Percentiles rank a stretch among this genome's conserved stretches.
Evolutionary conservation across 108 stramenopile genomes (phyloP).

Genomic region (Cyclotella sp.): DNA sequence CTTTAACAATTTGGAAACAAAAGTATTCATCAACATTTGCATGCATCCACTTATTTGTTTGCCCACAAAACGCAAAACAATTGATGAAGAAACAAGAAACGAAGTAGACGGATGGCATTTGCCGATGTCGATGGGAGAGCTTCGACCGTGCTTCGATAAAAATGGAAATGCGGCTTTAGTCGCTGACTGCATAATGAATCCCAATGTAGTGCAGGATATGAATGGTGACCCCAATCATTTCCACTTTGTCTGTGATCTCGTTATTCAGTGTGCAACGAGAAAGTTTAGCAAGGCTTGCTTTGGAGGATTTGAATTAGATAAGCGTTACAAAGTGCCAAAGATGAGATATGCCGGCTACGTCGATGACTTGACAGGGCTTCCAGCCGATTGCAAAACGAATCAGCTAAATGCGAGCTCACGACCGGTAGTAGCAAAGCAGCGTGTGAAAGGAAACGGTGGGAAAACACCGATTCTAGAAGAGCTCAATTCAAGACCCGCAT

Average conservation of each 20-base stretch:
- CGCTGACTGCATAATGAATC: slow-evolving; percentile 42
- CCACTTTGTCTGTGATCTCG: slow-evolving; percentile 44
- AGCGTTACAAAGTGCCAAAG: slow-evolving; percentile 48
- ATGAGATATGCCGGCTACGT: slow-evolving; percentile 53
- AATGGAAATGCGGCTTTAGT: slow-evolving; percentile 16
- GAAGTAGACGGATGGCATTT: slow-evolving; percentile 50
- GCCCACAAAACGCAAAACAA: slow-evolving; percentile 33
- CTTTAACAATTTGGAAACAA: slow-evolving; percentile 9
- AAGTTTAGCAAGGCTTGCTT: slow-evolving; percentile 44
- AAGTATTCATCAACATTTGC: slow-evolving; percentile 51
- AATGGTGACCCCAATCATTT: slow-evolving; percentile 21
- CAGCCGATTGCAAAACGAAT: not conserved
- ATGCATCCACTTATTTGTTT: slow-evolving; percentile 40
- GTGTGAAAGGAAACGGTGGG: slow-evolving; percentile 42
- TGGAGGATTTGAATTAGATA: slow-evolving; percentile 27
- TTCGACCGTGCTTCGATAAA: slow-evolving; percentile 42
- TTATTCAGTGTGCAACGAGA: slow-evolving; percentile 39
- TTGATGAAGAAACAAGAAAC: slow-evolving; percentile 35
- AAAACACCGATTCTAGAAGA: slow-evolving; percentile 39
- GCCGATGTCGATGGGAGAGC: slow-evolving; percentile 52
- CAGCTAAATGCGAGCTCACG: not conserved
- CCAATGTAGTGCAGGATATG: slow-evolving; percentile 37
- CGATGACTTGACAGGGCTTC: slow-evolving; percentile 30
- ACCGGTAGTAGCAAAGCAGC: slow-evolving; percentile 34
- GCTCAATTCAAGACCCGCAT: slow-evolving; percentile 1